phyloP scores from a whole-genome alignment of 164 flowering plant genomes.

The Nelumbo lutea region DNA sequence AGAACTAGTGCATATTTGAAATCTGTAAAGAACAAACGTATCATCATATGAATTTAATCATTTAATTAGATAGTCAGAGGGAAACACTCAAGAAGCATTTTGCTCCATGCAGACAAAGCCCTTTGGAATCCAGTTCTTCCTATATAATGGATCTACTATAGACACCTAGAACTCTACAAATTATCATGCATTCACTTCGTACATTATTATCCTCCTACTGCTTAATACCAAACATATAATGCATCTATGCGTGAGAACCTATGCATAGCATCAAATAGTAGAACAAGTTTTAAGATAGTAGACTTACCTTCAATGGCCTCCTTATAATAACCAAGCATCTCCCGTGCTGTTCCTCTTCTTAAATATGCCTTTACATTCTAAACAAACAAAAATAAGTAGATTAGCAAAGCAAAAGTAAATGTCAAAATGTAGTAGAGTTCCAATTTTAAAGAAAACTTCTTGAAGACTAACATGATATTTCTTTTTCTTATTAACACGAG shows the following conservation, averaged over 20 bases:
- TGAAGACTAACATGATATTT: too few species aligned
- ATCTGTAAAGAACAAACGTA: constrained; percentile 41
- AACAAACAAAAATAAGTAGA: constrained; percentile 1
- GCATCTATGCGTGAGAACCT: neutral
- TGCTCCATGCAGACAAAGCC: neutral
- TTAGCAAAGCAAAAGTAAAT: too few species aligned
- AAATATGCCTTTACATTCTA: constrained; percentile 93
- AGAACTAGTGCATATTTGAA: constrained; percentile 82
- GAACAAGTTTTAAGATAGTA: neutral
- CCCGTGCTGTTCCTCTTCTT: constrained; percentile 92
- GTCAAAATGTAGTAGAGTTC: too few species aligned
- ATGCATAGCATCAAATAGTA: neutral
- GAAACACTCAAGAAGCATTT: neutral
- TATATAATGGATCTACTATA: neutral
- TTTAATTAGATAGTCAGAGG: neutral
- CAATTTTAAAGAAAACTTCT: too few species aligned
- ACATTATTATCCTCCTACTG: neutral
- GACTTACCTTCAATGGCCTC: constrained; percentile 84
- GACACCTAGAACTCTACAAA: neutral
- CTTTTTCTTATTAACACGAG: too few species aligned
- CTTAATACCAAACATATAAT: neutral
- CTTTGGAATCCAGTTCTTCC: neutral
- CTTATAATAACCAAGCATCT: constrained; percentile 89
- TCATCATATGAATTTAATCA: neutral
- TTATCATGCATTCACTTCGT: neutral